Base-by-base conservation (phyloP, 352 stramenopile genomes). In the Pythium phragmitis region DNA sequence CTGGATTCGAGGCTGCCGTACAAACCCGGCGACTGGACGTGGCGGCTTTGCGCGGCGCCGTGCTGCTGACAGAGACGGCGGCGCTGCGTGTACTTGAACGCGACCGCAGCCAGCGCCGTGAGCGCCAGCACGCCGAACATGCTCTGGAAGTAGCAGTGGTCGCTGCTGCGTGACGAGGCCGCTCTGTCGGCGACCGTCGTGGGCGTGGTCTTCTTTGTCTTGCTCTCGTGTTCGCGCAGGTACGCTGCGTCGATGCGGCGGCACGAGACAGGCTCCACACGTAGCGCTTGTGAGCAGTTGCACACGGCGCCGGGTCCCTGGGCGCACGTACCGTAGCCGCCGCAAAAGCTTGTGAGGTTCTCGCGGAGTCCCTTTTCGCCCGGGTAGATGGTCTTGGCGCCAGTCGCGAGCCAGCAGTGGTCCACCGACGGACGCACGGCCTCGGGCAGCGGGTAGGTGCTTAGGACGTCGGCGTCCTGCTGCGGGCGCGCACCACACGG, bases 241-340 rank as follows among this genome's bases (percentile, higher is more conserved):
- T 82, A 87, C 51, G 87, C 79, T 14, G 78, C 75, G 52, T 91
- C 82, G 63, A 91, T 88, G 36, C 82, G 80, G 34, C 68, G 74
- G 57, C 82, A 91, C 7, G 79, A 87, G 5, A 65, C 56, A 6
- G 79, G 57, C 39, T 86, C 80, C 1, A 91, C 57, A 2, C 55
- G 11, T 11, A 89, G 58, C 30, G 68, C 76, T 30, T 33, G 50
- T 14, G 66, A 70, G 60, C 84, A 93, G 50, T 83, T 75, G 66
- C 84, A 93, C 3, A 50, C 80, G 2, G 82, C 82, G 14, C 76
- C 75, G 12, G 82, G 79, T 3, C 84, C 84, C 19, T 89, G 57
- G 4, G 56, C 23, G 41, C 84, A 93, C 34, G 59, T 67, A 1
- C 84, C 84, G 60, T 89, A 91, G 53, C 84, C 84, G 34, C 68